Conservation (phyloP, 371 early-diverging fungal species). For the Chytridium lagenaria region DNA sequence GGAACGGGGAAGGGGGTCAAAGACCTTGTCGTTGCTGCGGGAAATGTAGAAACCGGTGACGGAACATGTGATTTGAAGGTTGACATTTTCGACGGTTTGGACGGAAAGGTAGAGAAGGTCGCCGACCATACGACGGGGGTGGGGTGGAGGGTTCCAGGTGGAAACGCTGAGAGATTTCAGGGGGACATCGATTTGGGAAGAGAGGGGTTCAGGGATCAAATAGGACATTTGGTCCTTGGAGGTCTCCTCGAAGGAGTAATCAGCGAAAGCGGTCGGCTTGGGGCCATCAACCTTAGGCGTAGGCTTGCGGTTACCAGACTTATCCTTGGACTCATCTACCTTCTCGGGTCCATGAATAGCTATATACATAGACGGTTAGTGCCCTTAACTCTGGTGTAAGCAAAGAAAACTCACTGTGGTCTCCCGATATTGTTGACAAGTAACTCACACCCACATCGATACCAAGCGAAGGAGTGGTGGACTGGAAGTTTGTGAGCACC, state of each 20-base stretch:
- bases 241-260: neutral
- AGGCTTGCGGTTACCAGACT: neutral
- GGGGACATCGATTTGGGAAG: slow-evolving; percentile 10
- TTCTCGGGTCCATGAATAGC: slow-evolving; percentile 17
- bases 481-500: slow-evolving; percentile 78
- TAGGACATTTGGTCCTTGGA: neutral
- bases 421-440: slow-evolving; percentile 70
- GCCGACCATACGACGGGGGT: slow-evolving; percentile 74
- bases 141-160: slow-evolving; percentile 92
- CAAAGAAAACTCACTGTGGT: slow-evolving; percentile 62
- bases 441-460: slow-evolving; percentile 76
- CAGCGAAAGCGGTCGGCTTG: slow-evolving; percentile 5
- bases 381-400: no score
- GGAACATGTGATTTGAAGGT: slow-evolving; percentile 82
- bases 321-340: slow-evolving; percentile 28
- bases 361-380: no score
- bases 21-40: slow-evolving; percentile 72
- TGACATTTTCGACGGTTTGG: slow-evolving; percentile 81
- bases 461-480: slow-evolving; percentile 71
- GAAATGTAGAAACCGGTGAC: slow-evolving; percentile 89
- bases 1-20: slow-evolving; percentile 72
- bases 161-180: slow-evolving; percentile 79
- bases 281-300: neutral
- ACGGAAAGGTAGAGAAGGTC: slow-evolving; percentile 86
- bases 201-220: slow-evolving; percentile 15